phyloP scores from a whole-genome alignment of 441 rosid species.

The Gossypium aridum region DNA sequence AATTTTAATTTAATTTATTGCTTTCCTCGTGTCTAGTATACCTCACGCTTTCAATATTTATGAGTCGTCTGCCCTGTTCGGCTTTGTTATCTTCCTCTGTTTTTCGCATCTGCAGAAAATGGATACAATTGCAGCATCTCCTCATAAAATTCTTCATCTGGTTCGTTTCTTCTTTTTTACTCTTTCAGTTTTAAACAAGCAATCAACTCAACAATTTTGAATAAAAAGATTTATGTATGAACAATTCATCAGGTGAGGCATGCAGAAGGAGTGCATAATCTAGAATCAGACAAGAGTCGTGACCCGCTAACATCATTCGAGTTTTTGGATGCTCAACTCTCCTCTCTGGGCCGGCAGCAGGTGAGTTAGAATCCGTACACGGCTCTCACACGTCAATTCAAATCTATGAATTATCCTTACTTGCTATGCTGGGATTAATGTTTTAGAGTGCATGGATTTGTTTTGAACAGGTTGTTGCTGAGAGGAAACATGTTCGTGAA shows the following conservation, averaged over 20 bases:
- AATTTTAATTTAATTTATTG: too few relatives aligned
- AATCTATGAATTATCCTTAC: background rate
- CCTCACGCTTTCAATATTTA: too few relatives aligned
- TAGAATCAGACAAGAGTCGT: slow-evolving; percentile 37
- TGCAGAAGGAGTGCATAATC: slow-evolving; percentile 77
- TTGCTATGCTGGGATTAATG: background rate
- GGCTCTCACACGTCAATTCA: background rate
- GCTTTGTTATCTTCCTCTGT: background rate
- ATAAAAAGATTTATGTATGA: background rate
- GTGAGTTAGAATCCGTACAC: slow-evolving; percentile 16
- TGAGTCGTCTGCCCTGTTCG: background rate
- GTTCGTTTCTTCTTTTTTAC: background rate
- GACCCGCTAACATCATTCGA: slow-evolving; percentile 26
- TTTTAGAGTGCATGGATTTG: background rate
- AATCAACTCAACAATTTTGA: too few relatives aligned
- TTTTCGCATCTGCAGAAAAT: slow-evolving; percentile 14
- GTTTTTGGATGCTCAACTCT: slow-evolving; percentile 62
- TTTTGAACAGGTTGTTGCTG: slow-evolving; percentile 36
- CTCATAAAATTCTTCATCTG: slow-evolving; percentile 19
- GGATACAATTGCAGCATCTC: slow-evolving; percentile 19
- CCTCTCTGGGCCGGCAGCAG: slow-evolving; percentile 67
- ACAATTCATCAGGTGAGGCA: slow-evolving; percentile 61
- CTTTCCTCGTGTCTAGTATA: too few relatives aligned
- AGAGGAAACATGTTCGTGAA: slow-evolving; percentile 38
- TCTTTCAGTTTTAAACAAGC: background rate